Evolutionary conservation across 2,329 filamentous ascomycete species (phyloP).

Genomic region (Fusarium succisae): DNA sequence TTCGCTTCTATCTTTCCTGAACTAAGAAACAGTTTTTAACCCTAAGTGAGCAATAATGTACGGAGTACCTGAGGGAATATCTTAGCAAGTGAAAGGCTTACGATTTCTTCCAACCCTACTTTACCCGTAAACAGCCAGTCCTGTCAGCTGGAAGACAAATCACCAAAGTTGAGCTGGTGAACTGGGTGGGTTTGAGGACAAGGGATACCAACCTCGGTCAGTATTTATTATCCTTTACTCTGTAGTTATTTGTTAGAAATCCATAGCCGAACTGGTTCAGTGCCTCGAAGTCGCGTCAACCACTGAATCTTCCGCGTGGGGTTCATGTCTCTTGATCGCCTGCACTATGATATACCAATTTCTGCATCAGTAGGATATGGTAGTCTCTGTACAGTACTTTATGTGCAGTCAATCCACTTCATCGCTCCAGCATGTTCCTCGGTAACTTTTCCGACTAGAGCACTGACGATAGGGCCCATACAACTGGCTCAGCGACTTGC

Average conservation of each 20-base stretch:
- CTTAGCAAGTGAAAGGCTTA: background rate
- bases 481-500: conserved; percentile 7
- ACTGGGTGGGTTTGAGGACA: background rate
- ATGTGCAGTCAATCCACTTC: background rate
- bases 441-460: conserved; percentile 10
- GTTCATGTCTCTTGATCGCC: background rate
- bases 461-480: conserved; percentile 1
- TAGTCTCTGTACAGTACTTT: background rate
- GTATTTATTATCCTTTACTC: background rate
- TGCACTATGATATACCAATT: background rate
- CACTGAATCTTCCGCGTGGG: background rate
- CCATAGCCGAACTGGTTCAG: background rate
- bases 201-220: background rate
- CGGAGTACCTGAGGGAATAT: background rate
- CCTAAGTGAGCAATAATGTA: background rate
- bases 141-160: background rate
- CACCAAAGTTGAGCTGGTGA: background rate
- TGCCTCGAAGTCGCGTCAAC: background rate
- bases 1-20: background rate
- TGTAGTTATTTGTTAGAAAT: background rate
- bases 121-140: background rate
- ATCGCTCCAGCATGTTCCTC: conserved; percentile 2
- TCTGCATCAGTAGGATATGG: background rate
- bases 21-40: background rate
- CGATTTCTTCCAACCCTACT: background rate